These are phyloP conservation scores for Ziziphus jujuba DNA, from an alignment of 306 rosid genomes.

Conservation along the genomic window DNA sequence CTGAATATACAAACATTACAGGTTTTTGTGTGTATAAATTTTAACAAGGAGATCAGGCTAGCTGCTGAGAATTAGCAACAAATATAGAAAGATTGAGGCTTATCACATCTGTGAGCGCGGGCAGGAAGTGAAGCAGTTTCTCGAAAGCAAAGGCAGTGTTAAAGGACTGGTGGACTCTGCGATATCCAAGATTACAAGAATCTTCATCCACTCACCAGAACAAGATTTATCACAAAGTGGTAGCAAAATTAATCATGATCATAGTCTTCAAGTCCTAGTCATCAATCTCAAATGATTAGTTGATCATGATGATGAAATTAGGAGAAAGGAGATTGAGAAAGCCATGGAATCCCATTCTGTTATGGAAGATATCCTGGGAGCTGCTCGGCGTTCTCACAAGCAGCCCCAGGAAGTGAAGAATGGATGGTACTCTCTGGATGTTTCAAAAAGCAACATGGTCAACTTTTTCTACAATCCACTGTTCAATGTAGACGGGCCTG, in stretches of 20 bases:
- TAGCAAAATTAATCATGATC: no score
- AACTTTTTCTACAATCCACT: slow-evolving; percentile 55
- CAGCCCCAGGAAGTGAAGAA: slow-evolving; percentile 47
- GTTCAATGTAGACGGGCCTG: slow-evolving; percentile 30
- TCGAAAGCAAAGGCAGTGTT: slow-evolving; percentile 62
- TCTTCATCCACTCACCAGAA: slow-evolving; percentile 66
- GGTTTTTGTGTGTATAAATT: no score
- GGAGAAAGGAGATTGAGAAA: slow-evolving; percentile 20
- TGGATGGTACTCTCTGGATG: slow-evolving; percentile 47
- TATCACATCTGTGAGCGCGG: slow-evolving; percentile 47
- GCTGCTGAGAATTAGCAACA: no score
- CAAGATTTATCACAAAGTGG: no score
- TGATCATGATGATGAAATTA: slow-evolving; percentile 6
- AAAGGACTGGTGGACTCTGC: slow-evolving; percentile 68
- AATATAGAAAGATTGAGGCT: no score
- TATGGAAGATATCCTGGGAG: slow-evolving; percentile 31
- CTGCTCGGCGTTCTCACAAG: slow-evolving; percentile 48
- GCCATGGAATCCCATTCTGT: slow-evolving; percentile 43
- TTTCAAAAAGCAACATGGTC: no score
- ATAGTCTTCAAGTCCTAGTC: slow-evolving; percentile 35
- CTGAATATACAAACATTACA: no score
- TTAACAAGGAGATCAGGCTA: no score
- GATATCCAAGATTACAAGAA: slow-evolving; percentile 42
- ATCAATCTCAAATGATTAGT: slow-evolving; percentile 44
- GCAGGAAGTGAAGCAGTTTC: slow-evolving; percentile 52